These are phyloP conservation scores for Sphaerulina vaccinii DNA, from an alignment of 2,329 filamentous ascomycete species.

Conservation along the genomic window DNA sequence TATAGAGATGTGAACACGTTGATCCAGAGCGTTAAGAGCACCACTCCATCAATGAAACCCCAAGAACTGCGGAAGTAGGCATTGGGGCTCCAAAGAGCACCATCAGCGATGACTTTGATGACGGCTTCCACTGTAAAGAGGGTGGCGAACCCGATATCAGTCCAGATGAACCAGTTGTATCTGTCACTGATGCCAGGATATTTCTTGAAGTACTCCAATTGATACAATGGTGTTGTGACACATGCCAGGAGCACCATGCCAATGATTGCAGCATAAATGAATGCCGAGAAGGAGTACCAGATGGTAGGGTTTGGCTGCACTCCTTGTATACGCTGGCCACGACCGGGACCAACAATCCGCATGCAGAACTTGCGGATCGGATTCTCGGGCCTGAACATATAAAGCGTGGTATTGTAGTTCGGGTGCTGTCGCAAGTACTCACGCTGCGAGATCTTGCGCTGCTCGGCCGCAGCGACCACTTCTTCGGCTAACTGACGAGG, in stretches of 20 bases:
- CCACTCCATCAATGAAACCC: constrained; percentile 92
- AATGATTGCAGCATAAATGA: constrained; percentile 91
- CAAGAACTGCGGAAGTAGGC: constrained; percentile 95
- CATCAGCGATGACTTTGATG: constrained; percentile 93
- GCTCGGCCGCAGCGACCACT: constrained; percentile 78
- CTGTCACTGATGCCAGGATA: constrained; percentile 42
- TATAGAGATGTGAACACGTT: constrained; percentile 82
- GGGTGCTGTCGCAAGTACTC: constrained; percentile 87
- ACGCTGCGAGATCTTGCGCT: constrained; percentile 81
- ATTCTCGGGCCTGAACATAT: constrained; percentile 77
- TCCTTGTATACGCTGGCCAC: constrained; percentile 83
- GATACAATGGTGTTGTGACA: constrained; percentile 89
- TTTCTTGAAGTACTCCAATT: constrained; percentile 72
- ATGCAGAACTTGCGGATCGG: constrained; percentile 81
- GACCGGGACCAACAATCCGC: constrained; percentile 82
- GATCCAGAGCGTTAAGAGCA: constrained; percentile 91
- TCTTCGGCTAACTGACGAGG: constrained; percentile 86
- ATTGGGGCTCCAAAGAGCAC: constrained; percentile 94
- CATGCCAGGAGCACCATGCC: constrained; percentile 98
- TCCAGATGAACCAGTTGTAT: constrained; percentile 93
- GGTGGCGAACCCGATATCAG: constrained; percentile 82
- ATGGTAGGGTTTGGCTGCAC: constrained; percentile 82
- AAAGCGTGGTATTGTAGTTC: constrained; percentile 88
- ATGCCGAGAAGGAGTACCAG: constrained; percentile 91
- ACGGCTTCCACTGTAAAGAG: constrained; percentile 82